Percentiles rank a stretch among this genome's conserved stretches.
These are phyloP conservation scores for Ustilago bromivora DNA, from an alignment of 1,284 basidiomycete species.

Conservation along the genomic window DNA sequence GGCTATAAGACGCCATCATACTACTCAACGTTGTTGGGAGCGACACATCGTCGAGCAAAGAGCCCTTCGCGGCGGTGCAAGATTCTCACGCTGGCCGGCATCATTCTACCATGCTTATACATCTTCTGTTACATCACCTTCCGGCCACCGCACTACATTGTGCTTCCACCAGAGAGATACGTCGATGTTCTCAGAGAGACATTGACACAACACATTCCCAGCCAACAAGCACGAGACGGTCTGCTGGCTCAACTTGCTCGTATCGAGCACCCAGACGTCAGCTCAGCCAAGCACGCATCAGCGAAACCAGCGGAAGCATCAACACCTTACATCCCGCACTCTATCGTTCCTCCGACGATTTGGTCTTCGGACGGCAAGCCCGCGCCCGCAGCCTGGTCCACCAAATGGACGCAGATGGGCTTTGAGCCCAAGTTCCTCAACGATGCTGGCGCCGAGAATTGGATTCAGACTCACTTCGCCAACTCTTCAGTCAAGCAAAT, in stretches of 20 bases:
- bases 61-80: constrained; percentile 39
- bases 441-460: constrained; percentile 44
- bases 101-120: constrained; percentile 32
- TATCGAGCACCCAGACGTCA: constrained; percentile 25
- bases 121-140: constrained; percentile 42
- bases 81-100: constrained; percentile 20
- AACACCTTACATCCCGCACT: constrained; percentile 11
- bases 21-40: constrained; percentile 31
- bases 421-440: constrained; percentile 53
- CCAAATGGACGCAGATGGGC: constrained; percentile 48
- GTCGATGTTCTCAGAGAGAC: constrained; percentile 36
- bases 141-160: constrained; percentile 47
- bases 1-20: constrained; percentile 43
- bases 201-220: constrained; percentile 40
- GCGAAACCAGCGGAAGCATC: neutral
- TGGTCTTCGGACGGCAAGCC: constrained; percentile 53
- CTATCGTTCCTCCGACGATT: constrained; percentile 37
- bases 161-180: constrained; percentile 44
- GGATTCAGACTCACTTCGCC: constrained; percentile 34
- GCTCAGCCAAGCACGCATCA: constrained; percentile 2
- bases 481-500: constrained; percentile 40
- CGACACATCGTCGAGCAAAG: constrained; percentile 29
- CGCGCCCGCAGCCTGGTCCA: constrained; percentile 32
- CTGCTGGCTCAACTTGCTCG: constrained; percentile 32
- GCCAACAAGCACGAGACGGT: constrained; percentile 21